Conservation (phyloP, 176 grass and related monocot species). For the Carex myosuroides region DNA sequence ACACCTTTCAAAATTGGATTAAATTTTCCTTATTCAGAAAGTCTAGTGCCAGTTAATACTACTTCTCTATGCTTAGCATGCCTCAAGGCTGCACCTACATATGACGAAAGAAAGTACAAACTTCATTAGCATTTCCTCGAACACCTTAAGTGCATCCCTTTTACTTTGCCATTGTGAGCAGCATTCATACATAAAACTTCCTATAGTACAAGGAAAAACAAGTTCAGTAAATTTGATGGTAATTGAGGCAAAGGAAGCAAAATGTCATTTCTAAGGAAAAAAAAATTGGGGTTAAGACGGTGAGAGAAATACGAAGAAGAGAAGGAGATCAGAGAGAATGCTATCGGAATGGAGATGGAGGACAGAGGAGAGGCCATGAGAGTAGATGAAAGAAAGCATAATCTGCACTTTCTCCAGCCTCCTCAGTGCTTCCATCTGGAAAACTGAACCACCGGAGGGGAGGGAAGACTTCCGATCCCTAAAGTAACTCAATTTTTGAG, state of each 20-base stretch:
- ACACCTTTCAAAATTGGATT: neutral
- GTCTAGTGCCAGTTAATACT: neutral
- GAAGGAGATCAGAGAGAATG: slow-evolving; percentile 61
- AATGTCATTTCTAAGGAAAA: neutral
- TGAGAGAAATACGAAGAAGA: slow-evolving; percentile 33
- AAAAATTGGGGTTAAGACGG: neutral
- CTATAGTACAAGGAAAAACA: neutral
- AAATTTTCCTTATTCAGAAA: neutral
- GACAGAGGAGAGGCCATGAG: slow-evolving; percentile 29
- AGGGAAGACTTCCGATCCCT: neutral
- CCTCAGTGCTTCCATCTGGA: slow-evolving; percentile 65
- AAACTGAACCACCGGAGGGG: neutral
- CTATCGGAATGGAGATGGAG: slow-evolving; percentile 23
- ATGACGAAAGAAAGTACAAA: no score
- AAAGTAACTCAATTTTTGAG: no score
- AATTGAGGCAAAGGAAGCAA: neutral
- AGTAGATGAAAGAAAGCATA: slow-evolving; percentile 52
- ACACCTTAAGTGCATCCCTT: no score
- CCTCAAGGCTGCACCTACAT: no score
- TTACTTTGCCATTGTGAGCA: no score
- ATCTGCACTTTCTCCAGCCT: slow-evolving; percentile 56
- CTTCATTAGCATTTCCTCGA: no score
- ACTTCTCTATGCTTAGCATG: no score
- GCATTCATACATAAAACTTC: no score
- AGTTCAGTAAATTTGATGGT: neutral